Base-by-base conservation (phyloP, 306 rosid genomes). In the Citrullus mucosospermus region DNA sequence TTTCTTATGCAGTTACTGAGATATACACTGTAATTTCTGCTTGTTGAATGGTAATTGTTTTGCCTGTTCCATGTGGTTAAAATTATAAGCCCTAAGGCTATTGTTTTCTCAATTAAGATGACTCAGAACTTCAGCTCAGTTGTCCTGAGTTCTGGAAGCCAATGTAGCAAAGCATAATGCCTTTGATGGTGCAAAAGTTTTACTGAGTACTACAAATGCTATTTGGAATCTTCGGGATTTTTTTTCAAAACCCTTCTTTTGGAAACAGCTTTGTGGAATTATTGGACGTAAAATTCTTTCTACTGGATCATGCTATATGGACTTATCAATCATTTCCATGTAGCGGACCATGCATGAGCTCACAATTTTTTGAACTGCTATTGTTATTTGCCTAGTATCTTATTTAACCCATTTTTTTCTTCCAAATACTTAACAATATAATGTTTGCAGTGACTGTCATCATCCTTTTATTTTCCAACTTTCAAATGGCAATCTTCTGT, bases 401-500 rank as follows among this genome's bases (percentile, higher is more conserved):
- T 73, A 50, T 25, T 0, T 13, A 9, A 20, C 5, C 56, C 50
- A 32, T 32, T 44, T 44, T 25, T 69, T 15, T 10, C 28, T 54
- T 54, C 44, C 44, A 34, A 75, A 75, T 75, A 75, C 58, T 30
- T 17, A n/a, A 20, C 53, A 6, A 57, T 55, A 30, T 32, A 18
- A 41, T 63, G 28, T 84, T 36, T 89, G 93, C 93, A 95, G 98
- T 80, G 16, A 83, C 93, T 22, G 93, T 86, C 17, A 85, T 90
- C 62, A 86, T 91, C 82, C 84, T 95, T 82, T 78, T 92, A 22
- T 85, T 54, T 80, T 90, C 89, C 56, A 88, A 90, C 73, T 94
- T 92, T 86, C 98, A 92, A 82, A 86, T 87, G 92, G 97, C 97
- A 79, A 88, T 95, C 75, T 87, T 92, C 82, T 95, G 85, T 74